Percentiles rank a stretch among this genome's conserved stretches.
Conservation (phyloP, 805 yeast species). For the Cyberlindnera veronae region DNA sequence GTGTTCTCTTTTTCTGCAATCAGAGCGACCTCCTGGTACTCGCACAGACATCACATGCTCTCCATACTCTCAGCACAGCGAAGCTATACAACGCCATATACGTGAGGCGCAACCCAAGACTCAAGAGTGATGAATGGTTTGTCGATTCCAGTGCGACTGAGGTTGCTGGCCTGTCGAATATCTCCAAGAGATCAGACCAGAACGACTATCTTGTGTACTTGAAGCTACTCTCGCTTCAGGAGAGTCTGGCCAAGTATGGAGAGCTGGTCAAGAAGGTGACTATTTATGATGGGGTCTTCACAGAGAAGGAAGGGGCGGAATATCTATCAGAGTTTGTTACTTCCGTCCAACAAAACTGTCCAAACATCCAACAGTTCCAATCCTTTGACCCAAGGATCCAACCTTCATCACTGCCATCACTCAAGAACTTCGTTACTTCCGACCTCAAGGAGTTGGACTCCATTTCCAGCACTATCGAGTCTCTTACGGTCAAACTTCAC, state of each 20-base stretch:
- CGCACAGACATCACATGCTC: constrained; percentile 10
- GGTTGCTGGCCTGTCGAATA: constrained; percentile 35
- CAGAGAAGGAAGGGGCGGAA: constrained; percentile 23
- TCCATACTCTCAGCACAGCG: constrained; percentile 30
- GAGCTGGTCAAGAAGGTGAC: constrained; percentile 32
- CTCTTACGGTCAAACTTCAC: constrained; percentile 13
- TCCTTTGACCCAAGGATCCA: constrained; percentile 14
- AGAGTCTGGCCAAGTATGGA: constrained; percentile 33
- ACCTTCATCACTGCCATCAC: constrained; percentile 8
- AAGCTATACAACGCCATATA: constrained; percentile 37
- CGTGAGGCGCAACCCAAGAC: constrained; percentile 33
- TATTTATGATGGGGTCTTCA: constrained; percentile 31
- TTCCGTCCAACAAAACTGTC: constrained; percentile 23
- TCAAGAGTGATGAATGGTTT: constrained; percentile 30
- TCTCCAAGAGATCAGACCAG: constrained; percentile 33
- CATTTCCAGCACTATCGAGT: constrained; percentile 4
- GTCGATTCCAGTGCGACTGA: constrained; percentile 36
- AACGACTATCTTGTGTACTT: constrained; percentile 35
- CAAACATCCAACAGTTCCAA: constrained; percentile 9
- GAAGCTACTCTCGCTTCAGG: constrained; percentile 39
- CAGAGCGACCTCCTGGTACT: constrained; percentile 4
- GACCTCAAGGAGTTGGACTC: constrained; percentile 11
- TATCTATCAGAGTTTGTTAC: constrained; percentile 25
- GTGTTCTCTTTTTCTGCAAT: constrained; percentile 1
- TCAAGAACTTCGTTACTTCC: constrained; percentile 14